These are phyloP conservation scores for Verticillium zaregamsianum DNA, from an alignment of 2,329 filamentous ascomycete genomes.

Conservation along the genomic window DNA sequence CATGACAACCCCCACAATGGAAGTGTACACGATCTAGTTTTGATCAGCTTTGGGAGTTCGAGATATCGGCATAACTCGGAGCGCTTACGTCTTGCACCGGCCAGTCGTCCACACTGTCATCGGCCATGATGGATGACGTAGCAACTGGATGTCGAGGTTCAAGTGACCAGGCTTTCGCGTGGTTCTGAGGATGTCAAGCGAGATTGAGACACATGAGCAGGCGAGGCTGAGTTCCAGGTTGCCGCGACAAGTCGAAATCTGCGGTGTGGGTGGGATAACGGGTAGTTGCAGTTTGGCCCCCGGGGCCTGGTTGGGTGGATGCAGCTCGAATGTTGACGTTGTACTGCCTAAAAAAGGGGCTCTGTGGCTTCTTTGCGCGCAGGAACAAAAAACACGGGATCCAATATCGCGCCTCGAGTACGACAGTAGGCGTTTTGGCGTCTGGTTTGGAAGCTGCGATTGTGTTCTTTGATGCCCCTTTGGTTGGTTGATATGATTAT, in stretches of 20 bases:
- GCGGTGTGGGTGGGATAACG: conserved; percentile 2
- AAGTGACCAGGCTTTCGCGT: too few relatives aligned
- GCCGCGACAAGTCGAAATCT: not conserved
- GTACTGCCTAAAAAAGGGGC: conserved; percentile 1
- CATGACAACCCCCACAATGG: conserved; percentile 78
- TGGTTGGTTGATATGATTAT: too few relatives aligned
- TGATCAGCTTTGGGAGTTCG: conserved; percentile 9
- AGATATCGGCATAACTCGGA: not conserved
- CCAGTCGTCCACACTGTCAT: conserved; percentile 40
- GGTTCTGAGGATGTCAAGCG: not conserved
- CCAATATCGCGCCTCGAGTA: not conserved
- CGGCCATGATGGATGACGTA: conserved; percentile 31
- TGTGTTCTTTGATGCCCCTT: too few relatives aligned
- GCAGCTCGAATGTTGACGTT: conserved; percentile 3
- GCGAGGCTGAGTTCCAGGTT: not conserved
- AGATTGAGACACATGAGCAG: not conserved
- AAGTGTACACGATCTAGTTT: conserved; percentile 74
- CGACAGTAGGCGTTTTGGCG: too few relatives aligned
- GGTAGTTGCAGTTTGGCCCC: conserved; percentile 5
- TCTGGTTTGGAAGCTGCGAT: too few relatives aligned
- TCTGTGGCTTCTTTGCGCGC: not conserved
- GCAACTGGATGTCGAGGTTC: not conserved
- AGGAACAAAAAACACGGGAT: not conserved
- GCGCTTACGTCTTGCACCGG: conserved; percentile 38
- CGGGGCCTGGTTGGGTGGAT: conserved; percentile 6